Conservation (phyloP, 129 eudicot species). For the Solidago caesia region DNA sequence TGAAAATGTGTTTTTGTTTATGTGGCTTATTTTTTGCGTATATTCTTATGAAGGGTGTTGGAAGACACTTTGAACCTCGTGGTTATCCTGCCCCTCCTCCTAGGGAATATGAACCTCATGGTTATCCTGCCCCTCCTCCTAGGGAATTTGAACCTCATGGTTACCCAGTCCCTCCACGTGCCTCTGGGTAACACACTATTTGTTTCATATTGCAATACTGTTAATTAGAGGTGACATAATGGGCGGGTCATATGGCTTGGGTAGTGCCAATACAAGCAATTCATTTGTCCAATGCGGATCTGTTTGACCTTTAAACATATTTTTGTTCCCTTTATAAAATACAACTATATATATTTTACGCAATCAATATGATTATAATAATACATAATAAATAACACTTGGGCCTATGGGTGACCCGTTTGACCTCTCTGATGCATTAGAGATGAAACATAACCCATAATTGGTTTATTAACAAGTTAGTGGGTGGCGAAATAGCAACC, state of each 20-base stretch:
- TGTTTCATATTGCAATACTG: neutral
- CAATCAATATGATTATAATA: no score
- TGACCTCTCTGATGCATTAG: neutral
- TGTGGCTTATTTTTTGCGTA: conserved; percentile 19
- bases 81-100: conserved; percentile 47
- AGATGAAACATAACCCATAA: conserved; percentile 2
- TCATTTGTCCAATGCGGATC: no score
- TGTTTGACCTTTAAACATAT: no score
- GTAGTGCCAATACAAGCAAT: neutral
- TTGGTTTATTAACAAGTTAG: neutral
- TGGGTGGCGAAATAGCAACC: conserved; percentile 10
- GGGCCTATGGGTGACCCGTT: conserved; percentile 19
- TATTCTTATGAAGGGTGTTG: conserved; percentile 43
- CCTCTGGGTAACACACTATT: conserved; percentile 11
- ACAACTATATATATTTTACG: no score
- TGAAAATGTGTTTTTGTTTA: neutral
- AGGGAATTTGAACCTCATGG: conserved; percentile 39
- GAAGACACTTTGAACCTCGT: conserved; percentile 45
- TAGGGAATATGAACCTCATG: conserved; percentile 30
- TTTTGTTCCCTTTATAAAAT: no score
- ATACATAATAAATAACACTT: neutral
- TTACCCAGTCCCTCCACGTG: conserved; percentile 15
- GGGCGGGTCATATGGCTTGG: neutral
- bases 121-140: conserved; percentile 35
- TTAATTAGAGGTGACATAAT: neutral